A percentile compares a stretch with the other conserved stretches of the same genome.
Conservation (phyloP, 352 stramenopile species). For the Phytopythium litorale region DNA sequence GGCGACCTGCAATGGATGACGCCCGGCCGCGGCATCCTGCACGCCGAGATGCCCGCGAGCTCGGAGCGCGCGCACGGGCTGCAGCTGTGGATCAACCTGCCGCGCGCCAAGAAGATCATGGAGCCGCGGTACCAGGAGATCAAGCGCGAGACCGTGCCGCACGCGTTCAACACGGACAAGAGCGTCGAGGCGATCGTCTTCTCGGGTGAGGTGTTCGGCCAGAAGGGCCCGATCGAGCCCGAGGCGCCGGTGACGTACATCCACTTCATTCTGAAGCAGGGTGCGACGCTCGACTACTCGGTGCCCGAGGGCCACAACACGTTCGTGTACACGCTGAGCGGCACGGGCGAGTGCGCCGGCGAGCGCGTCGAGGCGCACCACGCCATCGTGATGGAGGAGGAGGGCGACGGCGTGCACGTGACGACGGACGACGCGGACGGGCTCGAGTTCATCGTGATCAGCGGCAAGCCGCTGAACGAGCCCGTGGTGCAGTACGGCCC, state of each 20-base stretch:
- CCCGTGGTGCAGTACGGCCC: slow-evolving; percentile 60
- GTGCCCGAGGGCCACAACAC: slow-evolving; percentile 37
- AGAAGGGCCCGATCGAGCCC: slow-evolving; percentile 34
- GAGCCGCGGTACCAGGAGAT: slow-evolving; percentile 56
- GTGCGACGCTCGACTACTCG: slow-evolving; percentile 32
- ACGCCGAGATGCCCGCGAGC: slow-evolving; percentile 45
- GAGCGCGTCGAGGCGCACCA: slow-evolving; percentile 32
- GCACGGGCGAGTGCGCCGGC: slow-evolving; percentile 20
- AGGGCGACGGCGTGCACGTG: slow-evolving; percentile 47
- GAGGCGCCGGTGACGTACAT: slow-evolving; percentile 46
- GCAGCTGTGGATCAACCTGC: slow-evolving; percentile 57
- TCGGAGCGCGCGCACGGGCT: slow-evolving; percentile 27
- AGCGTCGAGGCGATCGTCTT: slow-evolving; percentile 50
- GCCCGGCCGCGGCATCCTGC: slow-evolving; percentile 39
- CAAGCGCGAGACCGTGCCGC: slow-evolving; percentile 31
- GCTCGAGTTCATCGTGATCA: slow-evolving; percentile 54
- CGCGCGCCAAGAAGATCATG: slow-evolving; percentile 27
- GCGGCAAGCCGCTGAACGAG: slow-evolving; percentile 49
- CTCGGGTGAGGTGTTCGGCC: slow-evolving; percentile 42
- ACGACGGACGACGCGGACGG: slow-evolving; percentile 18
- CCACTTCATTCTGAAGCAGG: slow-evolving; percentile 36
- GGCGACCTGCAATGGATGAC: slow-evolving; percentile 61
- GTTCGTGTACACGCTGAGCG: slow-evolving; percentile 36
- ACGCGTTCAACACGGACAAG: slow-evolving; percentile 35
- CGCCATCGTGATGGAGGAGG: slow-evolving; percentile 45